phyloP scores from a whole-genome alignment of 2,329 filamentous ascomycete genomes.

The Teratosphaeria nubilosa region DNA sequence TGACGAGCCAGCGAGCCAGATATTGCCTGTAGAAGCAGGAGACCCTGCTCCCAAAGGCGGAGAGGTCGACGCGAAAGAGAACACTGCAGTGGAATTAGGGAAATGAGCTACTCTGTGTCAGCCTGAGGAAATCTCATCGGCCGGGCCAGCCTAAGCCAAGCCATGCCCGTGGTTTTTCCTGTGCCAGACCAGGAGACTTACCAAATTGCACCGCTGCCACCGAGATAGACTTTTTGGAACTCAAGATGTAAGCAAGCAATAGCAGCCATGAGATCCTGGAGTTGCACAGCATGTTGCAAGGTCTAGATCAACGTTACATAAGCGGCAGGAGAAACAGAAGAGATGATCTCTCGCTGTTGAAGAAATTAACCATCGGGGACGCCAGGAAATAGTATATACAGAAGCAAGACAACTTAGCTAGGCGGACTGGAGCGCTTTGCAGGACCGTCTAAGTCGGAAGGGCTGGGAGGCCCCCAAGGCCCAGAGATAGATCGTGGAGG shows the following conservation, averaged over 20 bases:
- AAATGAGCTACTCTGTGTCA: neutral
- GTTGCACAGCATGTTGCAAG: neutral
- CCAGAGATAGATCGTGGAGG: neutral
- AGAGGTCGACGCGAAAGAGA: neutral
- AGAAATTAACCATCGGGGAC: neutral
- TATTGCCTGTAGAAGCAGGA: neutral
- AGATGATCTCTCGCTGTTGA: neutral
- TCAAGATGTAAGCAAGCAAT: neutral
- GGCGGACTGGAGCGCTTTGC: neutral
- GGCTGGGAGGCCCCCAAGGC: neutral
- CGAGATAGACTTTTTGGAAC: neutral
- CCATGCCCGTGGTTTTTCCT: neutral
- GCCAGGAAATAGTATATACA: neutral
- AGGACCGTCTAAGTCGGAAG: neutral
- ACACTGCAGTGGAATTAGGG: neutral
- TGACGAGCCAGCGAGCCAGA: neutral
- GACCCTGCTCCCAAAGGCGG: neutral
- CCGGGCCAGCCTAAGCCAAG: neutral
- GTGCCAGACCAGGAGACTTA: neutral
- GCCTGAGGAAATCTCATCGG: neutral
- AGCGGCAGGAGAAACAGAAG: neutral
- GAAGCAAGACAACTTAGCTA: neutral
- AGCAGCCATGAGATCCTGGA: neutral
- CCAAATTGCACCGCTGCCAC: neutral
- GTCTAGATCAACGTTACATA: neutral